These are phyloP conservation scores for Magnusiomyces magnusii DNA, from an alignment of 1,139 yeast species.

Conservation along the genomic window DNA sequence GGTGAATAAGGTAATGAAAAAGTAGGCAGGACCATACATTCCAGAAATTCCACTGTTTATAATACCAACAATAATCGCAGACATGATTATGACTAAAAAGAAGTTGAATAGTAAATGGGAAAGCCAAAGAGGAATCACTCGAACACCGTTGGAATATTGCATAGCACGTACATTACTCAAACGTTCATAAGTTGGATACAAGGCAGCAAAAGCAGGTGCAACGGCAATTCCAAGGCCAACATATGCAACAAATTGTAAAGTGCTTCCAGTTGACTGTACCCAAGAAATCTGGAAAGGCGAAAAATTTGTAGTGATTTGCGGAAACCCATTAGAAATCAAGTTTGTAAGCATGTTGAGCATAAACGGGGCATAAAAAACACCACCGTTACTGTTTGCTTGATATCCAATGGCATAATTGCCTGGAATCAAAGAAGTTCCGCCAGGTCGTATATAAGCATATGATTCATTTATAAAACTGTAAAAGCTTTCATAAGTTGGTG, in stretches of 20 bases:
- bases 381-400: constrained; percentile 21
- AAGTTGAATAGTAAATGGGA: constrained; percentile 31
- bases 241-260: constrained; percentile 32
- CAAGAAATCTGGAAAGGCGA: constrained; percentile 33
- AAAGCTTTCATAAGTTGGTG: constrained; percentile 20
- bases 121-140: constrained; percentile 33
- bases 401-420: constrained; percentile 27
- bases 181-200: constrained; percentile 35
- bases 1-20: constrained; percentile 30
- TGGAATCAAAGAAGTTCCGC: constrained; percentile 27
- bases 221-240: constrained; percentile 34
- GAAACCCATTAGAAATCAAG: constrained; percentile 28
- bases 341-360: constrained; percentile 29
- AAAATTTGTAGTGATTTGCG: constrained; percentile 27
- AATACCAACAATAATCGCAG: constrained; percentile 27
- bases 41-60: constrained; percentile 24
- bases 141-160: constrained; percentile 35
- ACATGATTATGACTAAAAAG: constrained; percentile 22
- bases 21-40: constrained; percentile 29
- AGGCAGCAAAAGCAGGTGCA: constrained; percentile 32
- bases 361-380: constrained; percentile 22
- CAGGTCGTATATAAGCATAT: constrained; percentile 26
- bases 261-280: constrained; percentile 29
- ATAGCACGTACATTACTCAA: constrained; percentile 33
- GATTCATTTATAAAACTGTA: constrained; percentile 19